Evolutionary conservation across 108 stramenopile species (phyloP).

Genomic region (Skeletonema costatum): DNA sequence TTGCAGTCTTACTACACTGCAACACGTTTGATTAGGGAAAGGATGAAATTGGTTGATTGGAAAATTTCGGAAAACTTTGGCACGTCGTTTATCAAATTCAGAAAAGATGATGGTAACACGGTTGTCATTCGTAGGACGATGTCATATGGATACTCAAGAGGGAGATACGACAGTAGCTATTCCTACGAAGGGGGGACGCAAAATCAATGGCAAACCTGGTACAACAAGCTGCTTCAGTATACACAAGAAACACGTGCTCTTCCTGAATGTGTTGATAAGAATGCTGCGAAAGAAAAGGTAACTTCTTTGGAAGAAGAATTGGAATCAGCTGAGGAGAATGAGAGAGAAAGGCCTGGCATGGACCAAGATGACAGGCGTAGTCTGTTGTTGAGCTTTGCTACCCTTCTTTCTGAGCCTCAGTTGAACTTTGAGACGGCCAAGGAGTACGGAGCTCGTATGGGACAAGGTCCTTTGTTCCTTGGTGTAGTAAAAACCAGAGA

Average conservation of each 20-base stretch:
- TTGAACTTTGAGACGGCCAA: slow-evolving; percentile 1
- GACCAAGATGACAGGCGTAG: slow-evolving; percentile 7
- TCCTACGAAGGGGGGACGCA: neutral
- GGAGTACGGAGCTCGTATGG: neutral
- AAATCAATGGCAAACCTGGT: neutral
- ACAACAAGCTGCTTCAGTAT: neutral
- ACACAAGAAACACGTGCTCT: neutral
- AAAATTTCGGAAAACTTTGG: neutral
- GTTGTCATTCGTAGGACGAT: neutral
- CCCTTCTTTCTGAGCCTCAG: slow-evolving; percentile 15
- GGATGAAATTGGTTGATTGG: neutral
- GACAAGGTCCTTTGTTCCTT: neutral
- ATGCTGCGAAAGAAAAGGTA: slow-evolving; percentile 3
- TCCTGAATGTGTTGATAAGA: neutral
- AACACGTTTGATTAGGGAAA: neutral
- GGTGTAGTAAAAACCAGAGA: slow-evolving; percentile 5
- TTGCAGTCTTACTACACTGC: neutral
- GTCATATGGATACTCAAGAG: neutral
- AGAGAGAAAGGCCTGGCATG: neutral
- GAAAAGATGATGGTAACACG: neutral
- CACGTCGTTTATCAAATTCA: neutral
- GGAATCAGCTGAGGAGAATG: slow-evolving; percentile 8
- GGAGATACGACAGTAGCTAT: neutral
- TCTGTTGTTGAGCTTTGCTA: slow-evolving; percentile 6
- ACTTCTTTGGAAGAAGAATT: slow-evolving; percentile 7